Evolutionary conservation across 169 alveolate species (phyloP).

Genomic region (Plasmodium reichenowi): DNA sequence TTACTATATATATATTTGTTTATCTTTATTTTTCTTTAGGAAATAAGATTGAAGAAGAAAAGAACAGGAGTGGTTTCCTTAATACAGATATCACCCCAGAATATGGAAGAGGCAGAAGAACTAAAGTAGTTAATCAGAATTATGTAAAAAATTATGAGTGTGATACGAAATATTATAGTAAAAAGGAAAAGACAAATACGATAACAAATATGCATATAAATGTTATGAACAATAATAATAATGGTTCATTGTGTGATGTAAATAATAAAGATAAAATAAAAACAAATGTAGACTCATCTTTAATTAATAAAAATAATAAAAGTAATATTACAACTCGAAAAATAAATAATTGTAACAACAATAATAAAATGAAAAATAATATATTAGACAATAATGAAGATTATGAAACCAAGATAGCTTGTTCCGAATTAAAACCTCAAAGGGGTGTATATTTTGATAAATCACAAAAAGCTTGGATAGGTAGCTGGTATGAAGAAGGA

Average conservation of each 20-base stretch:
- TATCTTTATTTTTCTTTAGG: not conserved
- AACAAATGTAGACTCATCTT: not conserved
- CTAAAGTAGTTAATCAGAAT: constrained; percentile 27
- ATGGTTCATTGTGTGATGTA: not conserved
- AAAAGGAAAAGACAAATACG: not conserved
- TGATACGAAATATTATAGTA: constrained; percentile 27
- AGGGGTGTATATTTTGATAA: constrained; percentile 76
- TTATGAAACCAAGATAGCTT: constrained; percentile 22
- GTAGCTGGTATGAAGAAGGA: constrained; percentile 77
- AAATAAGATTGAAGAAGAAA: constrained; percentile 29
- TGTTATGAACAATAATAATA: not conserved
- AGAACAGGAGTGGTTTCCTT: constrained; percentile 10
- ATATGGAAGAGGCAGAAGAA: constrained; percentile 61
- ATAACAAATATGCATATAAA: not conserved
- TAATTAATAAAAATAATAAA: not conserved
- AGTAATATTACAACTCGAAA: constrained; percentile 5
- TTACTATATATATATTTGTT: not conserved
- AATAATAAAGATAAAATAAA: constrained; percentile 21
- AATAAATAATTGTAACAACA: not conserved
- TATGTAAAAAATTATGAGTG: constrained; percentile 20
- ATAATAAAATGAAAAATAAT: not conserved
- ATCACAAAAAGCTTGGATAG: constrained; percentile 77
- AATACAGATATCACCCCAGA: constrained; percentile 5
- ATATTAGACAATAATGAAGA: constrained; percentile 20
- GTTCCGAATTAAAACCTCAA: constrained; percentile 64